Evolutionary conservation across 2,329 filamentous ascomycete genomes (phyloP).

Genomic region (Fusarium sp.): DNA sequence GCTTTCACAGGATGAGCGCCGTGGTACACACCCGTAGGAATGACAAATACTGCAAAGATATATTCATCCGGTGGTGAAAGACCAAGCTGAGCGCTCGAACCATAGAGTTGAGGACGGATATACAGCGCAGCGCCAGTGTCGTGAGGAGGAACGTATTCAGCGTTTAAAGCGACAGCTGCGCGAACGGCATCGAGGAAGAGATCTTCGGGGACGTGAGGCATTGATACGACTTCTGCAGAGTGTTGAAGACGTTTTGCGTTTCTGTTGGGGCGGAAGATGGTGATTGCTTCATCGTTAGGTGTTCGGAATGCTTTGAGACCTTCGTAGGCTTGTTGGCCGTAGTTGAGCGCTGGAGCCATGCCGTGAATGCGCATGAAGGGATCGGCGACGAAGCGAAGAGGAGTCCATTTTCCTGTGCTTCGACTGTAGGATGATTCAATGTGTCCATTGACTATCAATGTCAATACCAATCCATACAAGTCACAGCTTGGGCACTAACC

Average conservation of each 20-base stretch:
- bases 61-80: conserved; percentile 91
- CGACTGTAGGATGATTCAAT: conserved; percentile 87
- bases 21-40: conserved; percentile 95
- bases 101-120: conserved; percentile 89
- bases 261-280: conserved; percentile 87
- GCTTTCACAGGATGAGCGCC: conserved; percentile 88
- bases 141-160: conserved; percentile 90
- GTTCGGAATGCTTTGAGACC: conserved; percentile 96
- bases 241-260: conserved; percentile 89
- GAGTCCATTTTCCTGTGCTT: conserved; percentile 80
- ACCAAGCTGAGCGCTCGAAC: conserved; percentile 87
- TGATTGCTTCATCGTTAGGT: conserved; percentile 76
- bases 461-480: neutral
- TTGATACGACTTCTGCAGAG: conserved; percentile 84
- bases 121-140: conserved; percentile 93
- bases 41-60: conserved; percentile 88
- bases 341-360: conserved; percentile 95
- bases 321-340: conserved; percentile 97
- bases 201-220: conserved; percentile 81
- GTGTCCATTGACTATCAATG: conserved; percentile 83
- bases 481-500: conserved; percentile 59
- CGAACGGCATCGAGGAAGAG: conserved; percentile 82
- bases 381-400: conserved; percentile 82
- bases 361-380: conserved; percentile 92
- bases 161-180: conserved; percentile 87